Evolutionary conservation across 73 alveolate genomes (phyloP), one percentile per base, ranked within the genome.

Genomic region (Tetrahymena malaccensis): DNA sequence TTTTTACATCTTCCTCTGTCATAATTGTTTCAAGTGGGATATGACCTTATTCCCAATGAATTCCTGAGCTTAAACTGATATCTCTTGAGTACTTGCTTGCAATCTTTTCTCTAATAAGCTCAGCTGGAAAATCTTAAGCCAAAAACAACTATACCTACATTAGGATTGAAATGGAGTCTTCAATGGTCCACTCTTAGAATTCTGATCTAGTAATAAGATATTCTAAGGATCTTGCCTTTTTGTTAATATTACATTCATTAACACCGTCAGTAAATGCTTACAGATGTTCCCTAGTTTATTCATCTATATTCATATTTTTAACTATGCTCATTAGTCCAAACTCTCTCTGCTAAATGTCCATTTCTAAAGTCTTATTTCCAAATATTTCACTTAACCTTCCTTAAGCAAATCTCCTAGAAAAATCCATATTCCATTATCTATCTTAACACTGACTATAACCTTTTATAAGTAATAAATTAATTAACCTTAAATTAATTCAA

Each of bases 211-310:
- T 96, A 33, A 98, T 94, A 55, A 94, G 96, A 96, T 96, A 99
- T 96, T 99, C 99, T 34, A 97, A 94, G 3, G 99, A 99, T 57
- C 97, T 96, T 16, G 93, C 89, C 35, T 95, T 96, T 7, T 96
- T 95, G 83, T 96, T 43, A 34, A 96, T 89, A 11, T 98, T 97
- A 94, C 97, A 97, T 94, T 98, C 98, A 95, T 99, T 99, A 15
- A 99, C 97, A 21, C 99, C 99, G 96, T 97, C 98, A 55, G 98
- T 95, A 97, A 94, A 98, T 2, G 97, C 93, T 43, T 97, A 96
- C 19, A 96, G 43, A 19, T 96, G 43, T 9, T 97, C 96, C 85
- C 85, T 55, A 4, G 96, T 84, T 94, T 98, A 98, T 44, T 55
- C 34, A 94, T 95, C 97, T 27, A 97, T 7, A 1, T 70, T 70